phyloP scores from a whole-genome alignment of 2,329 filamentous ascomycete genomes.

The Aspergillus sclerotialis region DNA sequence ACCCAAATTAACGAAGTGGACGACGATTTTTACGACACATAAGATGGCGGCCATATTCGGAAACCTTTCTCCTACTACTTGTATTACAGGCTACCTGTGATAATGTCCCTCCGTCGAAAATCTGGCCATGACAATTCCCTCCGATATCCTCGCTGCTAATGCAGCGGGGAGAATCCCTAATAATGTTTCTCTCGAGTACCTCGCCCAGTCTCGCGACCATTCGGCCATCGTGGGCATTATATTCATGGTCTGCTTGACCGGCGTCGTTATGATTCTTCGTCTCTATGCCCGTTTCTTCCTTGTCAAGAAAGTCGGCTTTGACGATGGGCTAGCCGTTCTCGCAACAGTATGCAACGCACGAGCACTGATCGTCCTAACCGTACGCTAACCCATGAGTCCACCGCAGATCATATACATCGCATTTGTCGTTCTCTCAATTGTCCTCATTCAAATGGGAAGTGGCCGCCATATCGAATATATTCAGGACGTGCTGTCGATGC shows the following conservation, averaged over 20 bases:
- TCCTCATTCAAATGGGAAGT: constrained; percentile 43
- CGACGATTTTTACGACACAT: too few relatives aligned
- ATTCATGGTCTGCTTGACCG: constrained; percentile 20
- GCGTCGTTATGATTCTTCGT: constrained; percentile 34
- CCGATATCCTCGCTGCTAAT: constrained; percentile 20
- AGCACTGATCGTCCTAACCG: constrained; percentile 2
- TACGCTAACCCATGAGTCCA: too few relatives aligned
- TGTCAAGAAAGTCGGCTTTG: constrained; percentile 36
- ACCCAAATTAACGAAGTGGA: too few relatives aligned
- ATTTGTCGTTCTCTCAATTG: constrained; percentile 38
- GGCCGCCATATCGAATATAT: constrained; percentile 31
- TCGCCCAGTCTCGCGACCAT: constrained; percentile 20
- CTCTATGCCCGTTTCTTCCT: constrained; percentile 41
- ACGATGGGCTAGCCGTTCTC: constrained; percentile 44
- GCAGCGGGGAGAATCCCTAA: constrained; percentile 20
- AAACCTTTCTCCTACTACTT: too few relatives aligned
- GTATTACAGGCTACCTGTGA: too few relatives aligned
- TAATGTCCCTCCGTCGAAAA: constrained; percentile 7
- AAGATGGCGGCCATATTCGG: too few relatives aligned
- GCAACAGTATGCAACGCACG: constrained; percentile 34
- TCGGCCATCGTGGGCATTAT: constrained; percentile 22
- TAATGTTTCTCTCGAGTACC: constrained; percentile 17
- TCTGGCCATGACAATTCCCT: constrained; percentile 17
- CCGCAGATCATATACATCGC: constrained; percentile 31
- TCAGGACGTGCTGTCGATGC: constrained; percentile 40